Evolutionary conservation across 2,329 filamentous ascomycete species (phyloP).

Genomic region (Ascochyta koolunga): DNA sequence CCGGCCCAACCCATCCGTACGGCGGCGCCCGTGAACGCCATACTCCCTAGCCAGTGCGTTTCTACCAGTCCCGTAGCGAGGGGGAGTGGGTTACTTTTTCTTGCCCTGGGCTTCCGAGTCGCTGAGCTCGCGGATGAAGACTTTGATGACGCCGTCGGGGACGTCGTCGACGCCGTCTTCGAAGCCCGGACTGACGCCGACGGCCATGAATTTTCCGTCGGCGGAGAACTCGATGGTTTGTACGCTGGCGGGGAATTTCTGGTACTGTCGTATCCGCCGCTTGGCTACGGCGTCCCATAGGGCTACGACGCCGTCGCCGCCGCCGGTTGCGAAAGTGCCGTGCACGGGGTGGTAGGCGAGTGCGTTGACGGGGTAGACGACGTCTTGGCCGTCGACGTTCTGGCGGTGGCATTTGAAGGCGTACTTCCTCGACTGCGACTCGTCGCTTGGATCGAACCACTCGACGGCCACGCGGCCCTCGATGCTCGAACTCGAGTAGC

Average conservation of each 20-base stretch:
- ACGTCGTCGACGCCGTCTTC: constrained; percentile 87
- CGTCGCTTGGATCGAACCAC: constrained; percentile 90
- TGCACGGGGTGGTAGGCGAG: constrained; percentile 83
- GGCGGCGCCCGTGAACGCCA: too few species aligned
- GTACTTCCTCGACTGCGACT: constrained; percentile 91
- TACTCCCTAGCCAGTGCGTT: too few species aligned
- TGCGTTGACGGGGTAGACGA: constrained; percentile 91
- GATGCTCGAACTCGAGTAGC: constrained; percentile 90
- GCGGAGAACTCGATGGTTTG: constrained; percentile 77
- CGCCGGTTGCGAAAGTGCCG: constrained; percentile 87
- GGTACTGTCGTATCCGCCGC: constrained; percentile 86
- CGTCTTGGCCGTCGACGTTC: constrained; percentile 70
- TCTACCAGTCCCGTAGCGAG: too few species aligned
- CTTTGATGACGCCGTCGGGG: constrained; percentile 71
- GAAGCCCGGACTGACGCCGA: constrained; percentile 84
- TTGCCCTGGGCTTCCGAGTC: constrained; percentile 91
- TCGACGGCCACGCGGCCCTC: constrained; percentile 96
- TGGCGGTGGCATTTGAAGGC: constrained; percentile 98
- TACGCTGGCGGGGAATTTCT: constrained; percentile 79
- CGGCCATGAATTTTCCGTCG: constrained; percentile 78
- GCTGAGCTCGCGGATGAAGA: constrained; percentile 82
- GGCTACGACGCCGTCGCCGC: constrained; percentile 89
- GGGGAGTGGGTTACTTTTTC: constrained; percentile 58
- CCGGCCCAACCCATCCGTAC: too few species aligned
- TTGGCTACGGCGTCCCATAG: constrained; percentile 93